These are phyloP conservation scores for Cladophialophora immunda DNA, from an alignment of 2,329 filamentous ascomycete species.

Conservation along the genomic window DNA sequence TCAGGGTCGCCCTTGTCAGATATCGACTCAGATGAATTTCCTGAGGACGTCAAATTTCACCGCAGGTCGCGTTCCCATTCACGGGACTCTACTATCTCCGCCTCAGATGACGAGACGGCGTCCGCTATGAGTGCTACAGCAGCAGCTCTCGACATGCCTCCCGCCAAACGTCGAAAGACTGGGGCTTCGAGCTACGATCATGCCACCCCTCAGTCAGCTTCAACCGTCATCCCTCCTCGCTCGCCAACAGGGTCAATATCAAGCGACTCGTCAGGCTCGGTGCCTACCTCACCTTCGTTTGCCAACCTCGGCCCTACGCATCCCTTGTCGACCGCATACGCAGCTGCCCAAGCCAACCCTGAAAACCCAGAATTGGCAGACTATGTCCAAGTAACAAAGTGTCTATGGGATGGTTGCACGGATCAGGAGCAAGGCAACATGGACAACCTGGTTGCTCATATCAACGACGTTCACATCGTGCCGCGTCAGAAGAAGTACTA, in stretches of 20 bases:
- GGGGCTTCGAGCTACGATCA: conserved; percentile 55
- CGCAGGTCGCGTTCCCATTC: conserved; percentile 57
- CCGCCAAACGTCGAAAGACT: conserved; percentile 59
- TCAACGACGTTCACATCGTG: conserved; percentile 93
- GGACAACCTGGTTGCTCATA: conserved; percentile 82
- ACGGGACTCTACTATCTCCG: conserved; percentile 44
- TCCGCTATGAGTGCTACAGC: conserved; percentile 38
- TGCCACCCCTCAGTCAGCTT: conserved; percentile 59
- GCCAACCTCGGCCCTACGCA: conserved; percentile 61
- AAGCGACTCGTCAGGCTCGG: conserved; percentile 87
- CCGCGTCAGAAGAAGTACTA: conserved; percentile 94
- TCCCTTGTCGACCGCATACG: conserved; percentile 43
- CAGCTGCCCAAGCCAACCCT: conserved; percentile 45
- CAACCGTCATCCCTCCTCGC: conserved; percentile 46
- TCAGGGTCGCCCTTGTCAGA: conserved; percentile 71
- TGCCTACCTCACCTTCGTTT: conserved; percentile 75
- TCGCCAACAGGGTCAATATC: conserved; percentile 76
- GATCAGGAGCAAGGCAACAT: conserved; percentile 78
- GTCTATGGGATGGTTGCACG: conserved; percentile 79
- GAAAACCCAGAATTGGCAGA: conserved; percentile 41
- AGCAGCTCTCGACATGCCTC: conserved; percentile 50
- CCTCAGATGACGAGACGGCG: conserved; percentile 43
- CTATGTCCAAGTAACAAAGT: conserved; percentile 72
- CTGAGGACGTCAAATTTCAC: conserved; percentile 65
- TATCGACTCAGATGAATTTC: conserved; percentile 69